Evolutionary conservation across 768 basidiomycete genomes (phyloP), one percentile per base, ranked within the genome.

Genomic region (Panaeolus cyanescens): DNA sequence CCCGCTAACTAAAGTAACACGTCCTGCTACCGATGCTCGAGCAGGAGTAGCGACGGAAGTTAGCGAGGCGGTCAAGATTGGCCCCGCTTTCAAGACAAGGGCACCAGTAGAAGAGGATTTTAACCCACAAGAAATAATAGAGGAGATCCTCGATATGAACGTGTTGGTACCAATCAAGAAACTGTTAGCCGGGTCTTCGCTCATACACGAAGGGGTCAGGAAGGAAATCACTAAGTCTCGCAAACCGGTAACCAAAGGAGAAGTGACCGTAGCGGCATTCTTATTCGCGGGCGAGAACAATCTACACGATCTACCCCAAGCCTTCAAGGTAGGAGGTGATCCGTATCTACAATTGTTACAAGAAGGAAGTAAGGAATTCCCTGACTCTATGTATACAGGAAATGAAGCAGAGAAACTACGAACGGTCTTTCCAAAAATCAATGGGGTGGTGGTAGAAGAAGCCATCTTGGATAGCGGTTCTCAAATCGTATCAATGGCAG

Each of bases 401-500:
- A 58, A 34, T n/a, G 39, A 59, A 36, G 45, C 39, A 4, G 59
- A 64, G n/a, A 28, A 17, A 4, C 40, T 64, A 10, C 22, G 59
- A 4, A 5, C 60, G 0, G 55, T 62, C 2, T 60, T 45, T 32
- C 40, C 55, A 17, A 7, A 13, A 4, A 62, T 62, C 7, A 65
- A 65, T 34, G 30, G 36, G 1, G 19, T 59, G 3, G 64, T 32
- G 4, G 50, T 53, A 32, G 61, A 45, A 53, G 64, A 65, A 20
- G 50, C 57, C 53, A 17, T 73, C 5, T 20, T 70, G 0, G 70
- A 74, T 33, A 25, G 58, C 5, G 68, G 72, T 1, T 74, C 70
- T 0, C 67, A 69, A 40, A 68, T 74, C 5, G 62, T 72, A 0
- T 66, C 66, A 0, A 72, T 73, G 64, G 60, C 63, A 0, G 40